Evolutionary conservation across 805 yeast genomes (phyloP).

Genomic region (Ogataea pilisensis): DNA sequence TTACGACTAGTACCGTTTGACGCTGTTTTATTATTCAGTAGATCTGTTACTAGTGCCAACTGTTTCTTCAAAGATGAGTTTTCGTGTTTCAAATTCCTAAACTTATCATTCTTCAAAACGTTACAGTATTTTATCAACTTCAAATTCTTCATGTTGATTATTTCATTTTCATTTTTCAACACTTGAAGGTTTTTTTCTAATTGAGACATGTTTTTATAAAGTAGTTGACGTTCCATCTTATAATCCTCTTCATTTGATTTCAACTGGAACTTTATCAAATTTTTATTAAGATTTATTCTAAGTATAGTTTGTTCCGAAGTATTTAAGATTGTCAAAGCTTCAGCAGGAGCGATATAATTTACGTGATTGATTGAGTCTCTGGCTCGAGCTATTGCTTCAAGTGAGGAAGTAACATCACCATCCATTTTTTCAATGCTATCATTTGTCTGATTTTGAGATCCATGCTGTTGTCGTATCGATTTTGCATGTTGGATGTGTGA

Average conservation of each 20-base stretch:
- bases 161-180: constrained; percentile 27
- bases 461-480: neutral
- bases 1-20: constrained; percentile 1
- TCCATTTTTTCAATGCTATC: constrained; percentile 22
- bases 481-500: neutral
- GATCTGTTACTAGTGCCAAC: constrained; percentile 4
- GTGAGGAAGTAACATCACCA: constrained; percentile 9
- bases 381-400: constrained; percentile 7
- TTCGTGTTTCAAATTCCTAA: constrained; percentile 26
- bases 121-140: constrained; percentile 31
- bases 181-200: constrained; percentile 25
- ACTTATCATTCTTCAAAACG: constrained; percentile 26
- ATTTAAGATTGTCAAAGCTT: constrained; percentile 7
- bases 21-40: constrained; percentile 2
- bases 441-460: neutral
- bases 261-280: constrained; percentile 27
- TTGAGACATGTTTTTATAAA: constrained; percentile 25
- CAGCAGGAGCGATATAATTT: neutral
- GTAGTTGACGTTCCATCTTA: constrained; percentile 28
- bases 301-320: constrained; percentile 21
- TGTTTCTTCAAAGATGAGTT: constrained; percentile 25
- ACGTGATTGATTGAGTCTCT: constrained; percentile 3
- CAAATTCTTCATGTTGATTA: constrained; percentile 27
- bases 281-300: constrained; percentile 30
- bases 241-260: constrained; percentile 25